Evolutionary conservation across 257 asterid genomes (phyloP).

Genomic region (Prunella vulgaris): DNA sequence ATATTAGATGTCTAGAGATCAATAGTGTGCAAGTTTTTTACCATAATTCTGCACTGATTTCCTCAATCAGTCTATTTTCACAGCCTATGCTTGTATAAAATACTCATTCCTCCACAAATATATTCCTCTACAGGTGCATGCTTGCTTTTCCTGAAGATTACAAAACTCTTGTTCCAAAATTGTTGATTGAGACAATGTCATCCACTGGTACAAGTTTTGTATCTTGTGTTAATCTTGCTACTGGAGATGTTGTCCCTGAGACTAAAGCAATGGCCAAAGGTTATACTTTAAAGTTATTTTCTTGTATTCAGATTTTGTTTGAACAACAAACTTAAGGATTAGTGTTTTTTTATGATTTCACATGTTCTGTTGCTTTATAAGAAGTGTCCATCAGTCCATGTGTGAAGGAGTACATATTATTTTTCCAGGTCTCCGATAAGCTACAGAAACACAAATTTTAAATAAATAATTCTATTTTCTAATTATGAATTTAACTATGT

Average conservation of each 20-base stretch:
- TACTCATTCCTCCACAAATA: constrained; percentile 13
- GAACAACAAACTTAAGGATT: constrained; percentile 3
- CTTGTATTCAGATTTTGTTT: constrained; percentile 10
- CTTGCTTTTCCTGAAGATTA: constrained; percentile 94
- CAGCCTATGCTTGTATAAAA: background rate
- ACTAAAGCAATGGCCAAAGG: constrained; percentile 91
- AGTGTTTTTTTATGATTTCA: background rate
- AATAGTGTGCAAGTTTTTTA: background rate
- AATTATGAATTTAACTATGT: background rate
- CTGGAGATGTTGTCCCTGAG: constrained; percentile 90
- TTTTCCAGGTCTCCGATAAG: background rate
- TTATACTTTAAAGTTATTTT: constrained; percentile 16
- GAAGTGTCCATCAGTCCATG: background rate
- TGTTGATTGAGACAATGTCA: constrained; percentile 75
- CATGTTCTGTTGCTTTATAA: background rate
- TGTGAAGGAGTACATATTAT: background rate
- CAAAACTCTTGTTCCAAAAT: constrained; percentile 75
- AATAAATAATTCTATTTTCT: background rate
- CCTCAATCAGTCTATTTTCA: background rate
- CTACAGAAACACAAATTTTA: background rate
- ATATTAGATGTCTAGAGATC: background rate
- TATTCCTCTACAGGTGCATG: constrained; percentile 62
- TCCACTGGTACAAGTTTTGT: constrained; percentile 64
- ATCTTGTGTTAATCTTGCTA: constrained; percentile 82
- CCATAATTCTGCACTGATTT: background rate